Percentiles rank a stretch among this genome's conserved stretches.
Conservation (phyloP, 2,329 filamentous ascomycete genomes). For the Ilyonectria destructans region DNA sequence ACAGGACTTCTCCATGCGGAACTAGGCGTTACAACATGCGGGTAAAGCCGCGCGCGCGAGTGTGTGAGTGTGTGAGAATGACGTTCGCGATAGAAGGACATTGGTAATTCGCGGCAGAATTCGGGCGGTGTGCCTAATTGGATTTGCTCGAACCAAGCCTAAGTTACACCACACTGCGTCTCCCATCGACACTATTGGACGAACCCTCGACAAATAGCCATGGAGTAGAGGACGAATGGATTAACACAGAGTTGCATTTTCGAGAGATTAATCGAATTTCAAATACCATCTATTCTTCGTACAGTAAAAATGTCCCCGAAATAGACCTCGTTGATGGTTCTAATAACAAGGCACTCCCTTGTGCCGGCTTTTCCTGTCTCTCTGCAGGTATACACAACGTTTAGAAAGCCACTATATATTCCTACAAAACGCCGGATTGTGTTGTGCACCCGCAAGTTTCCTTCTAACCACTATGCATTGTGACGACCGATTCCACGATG, state of each 20-base stretch:
- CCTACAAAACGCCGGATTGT: constrained; percentile 49
- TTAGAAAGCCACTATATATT: constrained; percentile 35
- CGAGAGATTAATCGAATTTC: constrained; percentile 11
- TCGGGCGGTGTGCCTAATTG: constrained; percentile 22
- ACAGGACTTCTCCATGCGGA: constrained; percentile 19
- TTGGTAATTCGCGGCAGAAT: constrained; percentile 27
- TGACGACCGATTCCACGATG: constrained; percentile 39
- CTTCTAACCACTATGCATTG: constrained; percentile 36
- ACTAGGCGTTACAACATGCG: not conserved
- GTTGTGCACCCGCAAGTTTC: constrained; percentile 42
- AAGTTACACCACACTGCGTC: not conserved
- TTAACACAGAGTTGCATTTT: constrained; percentile 18
- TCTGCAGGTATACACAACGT: constrained; percentile 22
- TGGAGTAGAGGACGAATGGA: not conserved
- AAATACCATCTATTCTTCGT: constrained; percentile 22
- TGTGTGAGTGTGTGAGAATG: not conserved
- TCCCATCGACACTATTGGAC: not conserved
- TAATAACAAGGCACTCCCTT: not conserved
- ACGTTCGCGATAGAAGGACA: constrained; percentile 12
- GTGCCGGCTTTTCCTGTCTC: constrained; percentile 12
- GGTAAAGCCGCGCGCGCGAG: not conserved
- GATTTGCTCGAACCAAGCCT: not conserved
- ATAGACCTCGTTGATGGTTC: constrained; percentile 16
- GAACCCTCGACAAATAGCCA: not conserved
- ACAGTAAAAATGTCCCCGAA: constrained; percentile 10